phyloP scores from a whole-genome alignment of 1,284 basidiomycete genomes.

The Naganishia cerealis region DNA sequence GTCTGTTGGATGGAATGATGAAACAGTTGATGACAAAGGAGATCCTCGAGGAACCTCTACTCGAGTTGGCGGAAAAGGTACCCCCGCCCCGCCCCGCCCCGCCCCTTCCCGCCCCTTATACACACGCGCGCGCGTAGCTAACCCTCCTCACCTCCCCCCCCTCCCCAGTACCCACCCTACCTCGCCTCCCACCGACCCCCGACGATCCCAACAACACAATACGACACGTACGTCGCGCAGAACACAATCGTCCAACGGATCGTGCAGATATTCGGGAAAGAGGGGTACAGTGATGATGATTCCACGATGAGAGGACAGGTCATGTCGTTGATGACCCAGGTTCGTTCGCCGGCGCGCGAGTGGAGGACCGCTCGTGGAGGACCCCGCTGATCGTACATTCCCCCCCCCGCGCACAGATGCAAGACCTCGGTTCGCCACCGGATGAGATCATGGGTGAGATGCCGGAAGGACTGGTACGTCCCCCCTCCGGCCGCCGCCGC shows the following conservation, averaged over 20 bases:
- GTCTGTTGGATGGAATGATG: slow-evolving; percentile 88
- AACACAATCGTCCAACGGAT: slow-evolving; percentile 66
- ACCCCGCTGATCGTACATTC: no score
- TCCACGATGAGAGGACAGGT: slow-evolving; percentile 61
- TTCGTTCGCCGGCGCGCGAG: slow-evolving; percentile 55
- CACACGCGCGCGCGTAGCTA: no score
- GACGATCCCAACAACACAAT: slow-evolving; percentile 64
- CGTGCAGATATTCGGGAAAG: slow-evolving; percentile 70
- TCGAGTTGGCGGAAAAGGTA: slow-evolving; percentile 82
- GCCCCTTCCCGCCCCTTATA: slow-evolving; percentile 64
- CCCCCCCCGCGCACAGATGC: no score
- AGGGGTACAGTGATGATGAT: slow-evolving; percentile 66
- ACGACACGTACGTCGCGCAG: slow-evolving; percentile 70
- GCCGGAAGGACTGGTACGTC: slow-evolving; percentile 68
- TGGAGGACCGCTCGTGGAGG: no score
- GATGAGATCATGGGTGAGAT: slow-evolving; percentile 87
- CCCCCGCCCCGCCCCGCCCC: slow-evolving; percentile 63
- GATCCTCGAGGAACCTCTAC: slow-evolving; percentile 85
- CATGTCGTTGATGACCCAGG: slow-evolving; percentile 74
- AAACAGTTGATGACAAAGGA: slow-evolving; percentile 90
- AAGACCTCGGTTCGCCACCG: slow-evolving; percentile 75
- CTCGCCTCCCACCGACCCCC: slow-evolving; percentile 58
- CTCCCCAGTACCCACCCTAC: slow-evolving; percentile 74
- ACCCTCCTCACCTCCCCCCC: background rate
- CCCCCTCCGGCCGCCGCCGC: no score